Evolutionary conservation across 2,329 filamentous ascomycete genomes (phyloP).

Genomic region (Ophiostoma australiae): DNA sequence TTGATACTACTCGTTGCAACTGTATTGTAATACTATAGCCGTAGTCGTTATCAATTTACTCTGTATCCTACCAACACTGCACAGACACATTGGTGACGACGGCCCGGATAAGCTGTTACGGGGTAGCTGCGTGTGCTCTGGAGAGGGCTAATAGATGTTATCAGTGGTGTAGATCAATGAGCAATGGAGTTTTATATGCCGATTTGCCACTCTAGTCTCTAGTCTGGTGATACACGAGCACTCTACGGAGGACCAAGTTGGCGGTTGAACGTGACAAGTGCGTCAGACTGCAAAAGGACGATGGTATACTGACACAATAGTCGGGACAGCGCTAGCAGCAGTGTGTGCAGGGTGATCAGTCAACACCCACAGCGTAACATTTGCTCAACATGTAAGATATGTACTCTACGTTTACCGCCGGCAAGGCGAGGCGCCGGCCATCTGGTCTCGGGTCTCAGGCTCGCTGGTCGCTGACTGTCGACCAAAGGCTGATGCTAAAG

Average conservation of each 20-base stretch:
- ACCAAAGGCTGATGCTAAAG: neutral
- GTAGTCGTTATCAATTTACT: neutral
- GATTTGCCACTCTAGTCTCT: neutral
- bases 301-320: no score
- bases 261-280: no score
- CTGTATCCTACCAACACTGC: no score
- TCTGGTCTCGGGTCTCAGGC: neutral
- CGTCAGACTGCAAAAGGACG: no score
- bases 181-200: no score
- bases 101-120: neutral
- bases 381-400: no score
- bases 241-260: no score
- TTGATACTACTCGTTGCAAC: no score
- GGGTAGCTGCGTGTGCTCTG: neutral
- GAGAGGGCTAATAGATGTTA: neutral
- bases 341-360: no score
- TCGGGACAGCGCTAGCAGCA: no score
- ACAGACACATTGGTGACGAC: neutral
- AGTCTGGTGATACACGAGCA: no score
- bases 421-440: constrained; percentile 7
- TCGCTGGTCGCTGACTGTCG: neutral
- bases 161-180: neutral
- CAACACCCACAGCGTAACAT: neutral
- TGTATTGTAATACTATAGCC: no score
- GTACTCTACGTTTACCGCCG: constrained; percentile 4